Evolutionary conservation across 2,329 filamentous ascomycete genomes (phyloP), one percentile per base, ranked within the genome.

Genomic region (Pyricularia sp.): DNA sequence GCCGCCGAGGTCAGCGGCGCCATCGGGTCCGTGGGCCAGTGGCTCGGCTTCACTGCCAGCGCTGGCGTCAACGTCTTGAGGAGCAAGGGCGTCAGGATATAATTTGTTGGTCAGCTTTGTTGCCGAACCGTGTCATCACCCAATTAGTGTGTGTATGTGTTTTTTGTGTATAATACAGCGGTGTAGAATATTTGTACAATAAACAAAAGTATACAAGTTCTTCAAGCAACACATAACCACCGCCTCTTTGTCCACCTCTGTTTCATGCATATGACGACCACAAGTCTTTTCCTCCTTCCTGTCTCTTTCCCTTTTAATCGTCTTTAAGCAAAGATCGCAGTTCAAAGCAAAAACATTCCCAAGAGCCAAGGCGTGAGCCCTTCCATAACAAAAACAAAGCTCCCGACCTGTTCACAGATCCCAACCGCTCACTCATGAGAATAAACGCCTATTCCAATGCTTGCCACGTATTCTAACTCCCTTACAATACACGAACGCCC

Each of bases 31-130:
- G 78, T 94, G 25, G 85, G 88, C 64, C 85, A 93, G 76, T 98
- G 92, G 90, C 79, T 90, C n/a, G 88, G 90, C 6, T 97, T 96
- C 78, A 92, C 92, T 65, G 89, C 89, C 3, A 87, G 86, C 68
- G 92, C 92, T 6, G 85, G 89, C 20, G 79, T 97, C 69, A 97
- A 97, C 75, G 84, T 97, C 67, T 81, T 97, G 72, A 86, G 94
- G 80, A 97, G 93, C 78, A 97, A 94, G 81, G 94, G 94, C 0
- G 82, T 93, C 72, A 89, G 90, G 76, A 88, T 98, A 77, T 96
- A 83, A 26, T 61, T 28, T 63, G n/a, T 17, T 30, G 25, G 23
- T 26, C 25, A 28, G 59, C 28, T 3, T 26, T 28, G 7, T 12
- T 28, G 14, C 59, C 59, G 14, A 20, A 17, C 12, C 7, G 59